Evolutionary conservation across 345 rosid species (phyloP), one percentile per base, ranked within the genome.

Genomic region (Isatis tinctoria): DNA sequence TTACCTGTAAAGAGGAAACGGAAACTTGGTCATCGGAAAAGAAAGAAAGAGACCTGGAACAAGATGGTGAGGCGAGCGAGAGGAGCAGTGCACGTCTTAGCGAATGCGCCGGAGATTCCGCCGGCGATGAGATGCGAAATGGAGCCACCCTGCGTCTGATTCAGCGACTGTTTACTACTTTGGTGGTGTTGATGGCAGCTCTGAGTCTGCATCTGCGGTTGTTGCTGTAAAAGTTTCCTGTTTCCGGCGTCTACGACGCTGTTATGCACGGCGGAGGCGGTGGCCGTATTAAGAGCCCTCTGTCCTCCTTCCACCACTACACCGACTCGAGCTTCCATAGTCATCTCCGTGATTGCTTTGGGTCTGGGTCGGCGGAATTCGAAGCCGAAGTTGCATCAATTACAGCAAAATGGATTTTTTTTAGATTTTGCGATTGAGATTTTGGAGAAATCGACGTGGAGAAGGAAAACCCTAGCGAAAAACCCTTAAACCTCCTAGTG

Each of bases 61-160:
- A 91, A 85, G 75, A 94, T 94, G 63, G 98, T 91, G 61, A 94
- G 95, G 26, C 97, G 97, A 74, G 95, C 93, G 4, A 91, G 88
- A 81, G 98, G 98, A 27, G 98, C 98, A 1, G 98, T 94, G 56
- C 98, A 94, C 7, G 98, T 94, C 80, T 94, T 94, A 84, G 93
- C 80, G 70, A 94, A 88, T 24, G 97, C 97, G n/a, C 98, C 98
- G 7, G 98, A 89, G 40, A 94, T 61, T 32, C 98, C 97, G n/a
- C 98, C 97, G 18, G 98, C 95, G 22, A 91, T 17, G 48, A 94
- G 87, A 74, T 90, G 90, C 40, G 79, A 83, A 20, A 84, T 57
- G n/a, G 86, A 79, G 26, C 91, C 96, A 18, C 81, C 62, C 33
- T 84, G 83, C 68, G 75, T 88, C 54, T 76, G 79, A 76, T 69